Conservation (phyloP, 140 eudicot species). For the Senecio squalidus region DNA sequence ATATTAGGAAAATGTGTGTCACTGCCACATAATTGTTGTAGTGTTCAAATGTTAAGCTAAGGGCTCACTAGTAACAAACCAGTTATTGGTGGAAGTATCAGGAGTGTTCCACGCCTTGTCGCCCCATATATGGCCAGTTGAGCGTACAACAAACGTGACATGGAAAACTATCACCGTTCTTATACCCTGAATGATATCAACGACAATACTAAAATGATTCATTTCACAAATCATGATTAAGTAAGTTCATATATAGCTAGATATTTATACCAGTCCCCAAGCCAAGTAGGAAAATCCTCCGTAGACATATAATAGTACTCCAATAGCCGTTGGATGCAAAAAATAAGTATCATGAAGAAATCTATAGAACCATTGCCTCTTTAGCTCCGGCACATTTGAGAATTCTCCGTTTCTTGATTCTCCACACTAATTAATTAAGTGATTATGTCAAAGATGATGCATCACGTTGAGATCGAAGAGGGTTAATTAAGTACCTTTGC, state of each 20-base stretch:
- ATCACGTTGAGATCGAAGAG: too few species aligned
- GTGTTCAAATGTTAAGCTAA: too few species aligned
- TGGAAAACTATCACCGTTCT: conserved; percentile 6
- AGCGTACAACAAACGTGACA: background rate
- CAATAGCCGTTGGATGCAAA: conserved; percentile 54
- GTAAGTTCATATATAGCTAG: too few species aligned
- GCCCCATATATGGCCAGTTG: conserved; percentile 6
- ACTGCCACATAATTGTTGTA: background rate
- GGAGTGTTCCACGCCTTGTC: conserved; percentile 49
- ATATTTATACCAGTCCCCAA: conserved; percentile 60
- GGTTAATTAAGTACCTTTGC: conserved; percentile 22
- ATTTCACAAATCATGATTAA: too few species aligned
- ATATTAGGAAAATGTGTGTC: background rate
- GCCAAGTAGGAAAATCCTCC: conserved; percentile 70
- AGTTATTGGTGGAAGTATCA: conserved; percentile 57
- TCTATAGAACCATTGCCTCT: conserved; percentile 54
- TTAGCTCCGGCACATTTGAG: conserved; percentile 17
- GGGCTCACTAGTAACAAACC: conserved; percentile 42
- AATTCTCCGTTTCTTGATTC: conserved; percentile 15
- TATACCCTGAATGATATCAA: conserved; percentile 5
- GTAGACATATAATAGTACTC: conserved; percentile 34
- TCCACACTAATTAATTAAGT: conserved; percentile 14
- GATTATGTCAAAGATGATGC: background rate
- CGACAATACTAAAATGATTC: background rate
- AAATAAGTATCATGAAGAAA: conserved; percentile 51